A percentile compares a stretch with the other conserved stretches of the same genome.
Conservation (phyloP, 1,284 basidiomycete species). For the Naganishia sp. region DNA sequence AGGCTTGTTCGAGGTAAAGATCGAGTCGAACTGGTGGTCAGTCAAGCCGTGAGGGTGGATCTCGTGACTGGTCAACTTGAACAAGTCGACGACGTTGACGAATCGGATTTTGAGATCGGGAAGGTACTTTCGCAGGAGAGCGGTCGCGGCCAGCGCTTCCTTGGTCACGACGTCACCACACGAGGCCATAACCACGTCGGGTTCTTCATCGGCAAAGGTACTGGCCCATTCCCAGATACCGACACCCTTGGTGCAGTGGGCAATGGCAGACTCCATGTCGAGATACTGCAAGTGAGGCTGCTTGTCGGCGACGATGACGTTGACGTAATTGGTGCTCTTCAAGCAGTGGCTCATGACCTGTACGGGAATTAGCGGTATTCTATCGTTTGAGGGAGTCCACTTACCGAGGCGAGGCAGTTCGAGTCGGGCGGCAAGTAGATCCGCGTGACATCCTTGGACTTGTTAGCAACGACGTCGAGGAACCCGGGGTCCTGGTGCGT, state of each 20-base stretch:
- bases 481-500: constrained; percentile 77
- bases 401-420: constrained; percentile 68
- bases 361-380: background rate
- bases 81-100: constrained; percentile 65
- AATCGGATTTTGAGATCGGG: constrained; percentile 71
- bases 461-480: constrained; percentile 71
- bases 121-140: constrained; percentile 63
- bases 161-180: constrained; percentile 71
- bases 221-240: constrained; percentile 71
- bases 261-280: constrained; percentile 35
- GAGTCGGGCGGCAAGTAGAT: constrained; percentile 83
- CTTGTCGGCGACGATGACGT: constrained; percentile 76
- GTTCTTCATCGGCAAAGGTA: constrained; percentile 68
- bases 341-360: constrained; percentile 67
- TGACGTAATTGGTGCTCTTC: constrained; percentile 74
- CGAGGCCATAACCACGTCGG: constrained; percentile 35
- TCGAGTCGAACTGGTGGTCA: constrained; percentile 62
- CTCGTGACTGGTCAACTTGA: constrained; percentile 36
- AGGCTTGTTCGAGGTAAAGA: constrained; percentile 66
- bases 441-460: constrained; percentile 68
- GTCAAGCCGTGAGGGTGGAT: constrained; percentile 63
- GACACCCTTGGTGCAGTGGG: constrained; percentile 36
- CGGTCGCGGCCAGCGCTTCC: constrained; percentile 72
- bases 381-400: background rate
- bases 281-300: constrained; percentile 55